Percentiles rank a stretch among this genome's conserved stretches.
Conservation (phyloP, 257 asterid genomes). For the Salvia miltiorrhiza region DNA sequence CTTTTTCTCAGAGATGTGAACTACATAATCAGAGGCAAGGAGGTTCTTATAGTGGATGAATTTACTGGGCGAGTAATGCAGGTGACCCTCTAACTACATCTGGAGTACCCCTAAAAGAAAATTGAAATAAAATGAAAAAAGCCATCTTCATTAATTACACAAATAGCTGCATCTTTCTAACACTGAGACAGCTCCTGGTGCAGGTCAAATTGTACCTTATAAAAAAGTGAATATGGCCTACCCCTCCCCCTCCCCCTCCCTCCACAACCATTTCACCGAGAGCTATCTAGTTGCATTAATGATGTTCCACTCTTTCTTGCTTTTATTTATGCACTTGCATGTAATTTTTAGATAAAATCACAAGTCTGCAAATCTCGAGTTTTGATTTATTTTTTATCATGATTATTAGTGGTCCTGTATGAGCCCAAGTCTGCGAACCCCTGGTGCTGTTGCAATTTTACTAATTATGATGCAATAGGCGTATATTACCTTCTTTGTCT, state of each 20-base stretch:
- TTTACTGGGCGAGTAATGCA: constrained; percentile 99
- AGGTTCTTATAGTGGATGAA: constrained; percentile 94
- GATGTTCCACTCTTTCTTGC: neutral
- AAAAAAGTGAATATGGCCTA: neutral
- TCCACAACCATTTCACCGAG: neutral
- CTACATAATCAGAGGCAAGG: constrained; percentile 91
- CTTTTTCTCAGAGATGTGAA: constrained; percentile 93
- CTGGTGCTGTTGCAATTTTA: constrained; percentile 7
- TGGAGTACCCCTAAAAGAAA: constrained; percentile 10
- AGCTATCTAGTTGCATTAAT: neutral
- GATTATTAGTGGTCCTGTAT: neutral
- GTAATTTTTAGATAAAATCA: neutral
- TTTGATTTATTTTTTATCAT: neutral
- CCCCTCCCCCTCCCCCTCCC: neutral
- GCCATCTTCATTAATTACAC: neutral
- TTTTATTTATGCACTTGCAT: neutral
- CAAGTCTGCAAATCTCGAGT: neutral
- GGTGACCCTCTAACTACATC: constrained; percentile 45
- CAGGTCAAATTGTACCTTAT: neutral
- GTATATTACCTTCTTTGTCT: neutral
- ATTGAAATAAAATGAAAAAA: constrained; percentile 15
- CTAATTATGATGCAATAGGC: neutral
- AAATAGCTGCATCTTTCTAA: constrained; percentile 5
- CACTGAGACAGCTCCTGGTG: neutral
- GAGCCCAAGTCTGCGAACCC: neutral